Evolutionary conservation across 441 rosid genomes (phyloP), one percentile per base, ranked within the genome.

Genomic region (Erodium moschatum): DNA sequence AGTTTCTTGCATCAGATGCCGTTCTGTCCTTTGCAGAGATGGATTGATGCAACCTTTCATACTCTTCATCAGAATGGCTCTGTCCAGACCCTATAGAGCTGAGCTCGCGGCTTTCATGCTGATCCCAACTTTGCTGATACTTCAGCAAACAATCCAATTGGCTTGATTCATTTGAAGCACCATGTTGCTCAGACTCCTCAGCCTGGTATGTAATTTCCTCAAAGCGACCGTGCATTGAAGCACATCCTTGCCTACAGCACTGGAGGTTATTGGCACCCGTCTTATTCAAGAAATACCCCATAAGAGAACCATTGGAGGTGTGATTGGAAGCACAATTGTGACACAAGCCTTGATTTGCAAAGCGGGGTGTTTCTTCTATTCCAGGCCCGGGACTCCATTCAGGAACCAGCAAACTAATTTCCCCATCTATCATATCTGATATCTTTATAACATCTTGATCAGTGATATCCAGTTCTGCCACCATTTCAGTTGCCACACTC

Each of bases 401-500:
- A 0, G 96, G 97, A 58, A 91, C 92, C 72, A 89, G 70, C 48
- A 86, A 84, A 73, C 84, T 81, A 68, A 93, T 88, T 81, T 89
- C 98, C 42, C 87, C 92, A 69, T 91, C 97, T 6, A 93, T 93
- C 88, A 85, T 89, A 50, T 85, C 87, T 0, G 98, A 88, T 72
- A 93, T 93, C 65, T 80, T 87, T 7, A 86, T 86, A 72, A 83
- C 93, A 38, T 91, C 93, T 62, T 83, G 85, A 70, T 85, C 90
- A 1, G 82, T 87, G 60, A 93, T 85, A 77, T 93, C 98, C 50
- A 90, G 80, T 67, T 93, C 98, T 2, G 89, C 88, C n/a, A 93
- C 93, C 98, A 93, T 91, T 82, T 93, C 98, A 19, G 86, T 81
- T 13, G 98, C 96, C 42, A 93, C 97, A 42, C 89, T 89, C 15